Evolutionary conservation across 306 rosid species (phyloP), one percentile per base, ranked within the genome.

Genomic region (Glycyrrhiza uralensis): DNA sequence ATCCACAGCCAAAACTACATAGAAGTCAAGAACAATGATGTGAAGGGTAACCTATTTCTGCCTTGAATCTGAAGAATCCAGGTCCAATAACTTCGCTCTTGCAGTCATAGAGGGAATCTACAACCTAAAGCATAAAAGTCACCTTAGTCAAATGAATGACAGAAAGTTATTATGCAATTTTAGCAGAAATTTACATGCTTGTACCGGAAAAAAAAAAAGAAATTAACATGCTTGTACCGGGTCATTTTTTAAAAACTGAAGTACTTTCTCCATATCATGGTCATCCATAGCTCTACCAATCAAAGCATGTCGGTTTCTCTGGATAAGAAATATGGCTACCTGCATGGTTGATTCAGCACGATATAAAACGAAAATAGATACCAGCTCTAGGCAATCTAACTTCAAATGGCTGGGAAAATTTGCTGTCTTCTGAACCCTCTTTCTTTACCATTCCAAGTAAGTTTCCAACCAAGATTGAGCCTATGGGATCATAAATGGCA

Each of bases 71-170:
- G 84, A 86, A 95, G 89, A 89, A 91, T 49, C 99, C 97, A 55
- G 99, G 99, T 29, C 99, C 99, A 78, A 95, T 95, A 59, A 95
- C 99, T 86, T 95, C 99, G n/a, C 96, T 89, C 83, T 95, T 95
- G 89, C 97, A 95, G 80, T 95, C 99, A 81, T 92, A 95, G 71
- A 92, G 81, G 46, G 99, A 29, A 87, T 91, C 97, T 42, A 95
- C 99, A 78, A 83, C 99, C 99, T 95, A 78, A 42, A 73, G 38
- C 59, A 72, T 47, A 24, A 47, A 71, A 71, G n/a, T n/a, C 33
- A 56, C 56, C 69, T 62, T 56, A 61, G 58, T 76, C 55, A 88
- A 80, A 79, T 23, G 46, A 59, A 63, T 58, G 56, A 23, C 30
- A 50, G 47, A 71, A 41, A 41, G 41, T 5, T 49, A 4, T 39